phyloP scores from a whole-genome alignment of 257 asterid genomes.

The Verbena officinalis region DNA sequence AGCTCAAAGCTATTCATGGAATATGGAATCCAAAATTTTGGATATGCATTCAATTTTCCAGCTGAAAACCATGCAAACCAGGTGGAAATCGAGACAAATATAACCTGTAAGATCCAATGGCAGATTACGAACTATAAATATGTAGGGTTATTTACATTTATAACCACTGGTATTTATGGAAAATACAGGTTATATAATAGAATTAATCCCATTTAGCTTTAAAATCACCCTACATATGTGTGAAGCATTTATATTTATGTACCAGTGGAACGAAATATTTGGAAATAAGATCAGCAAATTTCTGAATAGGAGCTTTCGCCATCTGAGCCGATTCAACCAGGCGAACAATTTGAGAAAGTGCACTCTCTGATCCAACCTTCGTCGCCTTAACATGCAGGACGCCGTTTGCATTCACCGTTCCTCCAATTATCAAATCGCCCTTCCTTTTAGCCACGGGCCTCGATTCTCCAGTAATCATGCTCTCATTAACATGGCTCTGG shows the following conservation, averaged over 20 bases:
- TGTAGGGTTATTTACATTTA: too few species aligned
- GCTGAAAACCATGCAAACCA: slow-evolving; percentile 79
- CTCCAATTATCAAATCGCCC: slow-evolving; percentile 63
- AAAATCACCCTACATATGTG: too few species aligned
- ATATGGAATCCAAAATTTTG: slow-evolving; percentile 68
- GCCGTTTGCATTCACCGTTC: slow-evolving; percentile 59
- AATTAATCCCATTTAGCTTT: too few species aligned
- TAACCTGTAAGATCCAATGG: slow-evolving; percentile 42
- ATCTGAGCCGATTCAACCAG: slow-evolving; percentile 69
- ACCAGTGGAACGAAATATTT: slow-evolving; percentile 67
- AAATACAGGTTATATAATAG: too few species aligned
- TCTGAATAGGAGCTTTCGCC: slow-evolving; percentile 72
- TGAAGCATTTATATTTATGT: slow-evolving; percentile 7
- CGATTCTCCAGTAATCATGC: slow-evolving; percentile 80
- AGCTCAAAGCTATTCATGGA: slow-evolving; percentile 82
- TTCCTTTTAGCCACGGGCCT: slow-evolving; percentile 49
- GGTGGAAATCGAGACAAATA: slow-evolving; percentile 53
- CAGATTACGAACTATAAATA: too few species aligned
- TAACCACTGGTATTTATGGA: too few species aligned
- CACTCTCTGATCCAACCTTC: slow-evolving; percentile 70
- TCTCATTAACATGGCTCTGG: slow-evolving; percentile 58
- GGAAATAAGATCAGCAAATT: slow-evolving; percentile 68
- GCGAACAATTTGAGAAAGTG: slow-evolving; percentile 65
- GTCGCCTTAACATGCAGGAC: slow-evolving; percentile 60
- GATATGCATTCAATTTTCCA: slow-evolving; percentile 60